Evolutionary conservation across 2,329 filamentous ascomycete genomes (phyloP).

Genomic region (Aspergillus melleus): DNA sequence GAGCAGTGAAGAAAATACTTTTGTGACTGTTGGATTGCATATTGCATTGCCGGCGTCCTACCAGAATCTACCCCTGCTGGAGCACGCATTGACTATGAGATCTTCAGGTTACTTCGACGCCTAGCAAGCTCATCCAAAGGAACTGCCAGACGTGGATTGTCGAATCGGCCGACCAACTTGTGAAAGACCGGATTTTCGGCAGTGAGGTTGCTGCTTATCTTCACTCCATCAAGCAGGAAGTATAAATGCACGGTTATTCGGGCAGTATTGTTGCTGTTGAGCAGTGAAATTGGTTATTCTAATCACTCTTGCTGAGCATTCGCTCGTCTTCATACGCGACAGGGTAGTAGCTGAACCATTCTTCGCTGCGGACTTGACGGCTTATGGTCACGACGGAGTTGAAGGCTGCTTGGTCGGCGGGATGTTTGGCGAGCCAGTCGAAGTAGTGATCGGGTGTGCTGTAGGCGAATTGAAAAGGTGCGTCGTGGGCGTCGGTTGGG

Average conservation of each 20-base stretch:
- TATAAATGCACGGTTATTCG: too few relatives aligned
- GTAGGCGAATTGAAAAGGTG: conserved; percentile 29
- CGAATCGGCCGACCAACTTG: conserved; percentile 33
- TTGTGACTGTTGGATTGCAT: too few relatives aligned
- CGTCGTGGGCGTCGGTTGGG: conserved; percentile 27
- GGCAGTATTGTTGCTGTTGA: too few relatives aligned
- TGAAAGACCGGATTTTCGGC: conserved; percentile 28
- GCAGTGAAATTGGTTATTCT: too few relatives aligned
- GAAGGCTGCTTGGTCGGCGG: conserved; percentile 23
- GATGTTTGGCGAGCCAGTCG: conserved; percentile 25
- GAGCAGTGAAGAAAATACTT: too few relatives aligned
- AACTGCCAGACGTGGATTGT: conserved; percentile 42
- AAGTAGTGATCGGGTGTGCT: conserved; percentile 28
- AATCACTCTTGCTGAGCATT: too few relatives aligned
- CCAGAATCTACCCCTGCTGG: too few relatives aligned
- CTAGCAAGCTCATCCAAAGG: conserved; percentile 26
- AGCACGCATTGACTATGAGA: too few relatives aligned
- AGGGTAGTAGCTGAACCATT: conserved; percentile 23
- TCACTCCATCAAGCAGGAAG: background rate
- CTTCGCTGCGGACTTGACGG: background rate
- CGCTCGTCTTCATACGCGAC: conserved; percentile 6
- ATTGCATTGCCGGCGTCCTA: too few relatives aligned
- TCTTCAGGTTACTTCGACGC: too few relatives aligned
- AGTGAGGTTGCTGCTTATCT: conserved; percentile 26
- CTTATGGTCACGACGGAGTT: conserved; percentile 28